Evolutionary conservation across 352 stramenopile species (phyloP).

Genomic region (Phytophthora crassamura): DNA sequence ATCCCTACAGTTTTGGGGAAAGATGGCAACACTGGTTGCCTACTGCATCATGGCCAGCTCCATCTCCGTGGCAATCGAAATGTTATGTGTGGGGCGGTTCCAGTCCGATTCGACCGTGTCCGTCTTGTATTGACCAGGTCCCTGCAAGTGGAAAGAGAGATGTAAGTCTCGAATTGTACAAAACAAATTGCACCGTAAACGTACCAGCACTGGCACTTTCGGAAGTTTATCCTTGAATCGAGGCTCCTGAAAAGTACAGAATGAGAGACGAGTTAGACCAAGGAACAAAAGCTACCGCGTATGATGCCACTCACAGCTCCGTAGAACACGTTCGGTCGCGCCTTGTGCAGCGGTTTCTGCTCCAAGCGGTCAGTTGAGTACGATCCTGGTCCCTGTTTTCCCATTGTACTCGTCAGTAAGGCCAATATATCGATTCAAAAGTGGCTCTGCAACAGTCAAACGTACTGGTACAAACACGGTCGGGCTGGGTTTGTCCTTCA

Average conservation of each 20-base stretch:
- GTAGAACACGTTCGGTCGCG: slow-evolving; percentile 76
- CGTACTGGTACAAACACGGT: slow-evolving; percentile 56
- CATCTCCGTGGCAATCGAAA: slow-evolving; percentile 88
- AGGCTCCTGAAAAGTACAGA: slow-evolving; percentile 49
- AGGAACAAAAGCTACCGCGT: neutral
- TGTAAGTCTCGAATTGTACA: neutral
- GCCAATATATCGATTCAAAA: neutral
- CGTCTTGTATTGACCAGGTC: slow-evolving; percentile 78
- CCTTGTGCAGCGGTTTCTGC: slow-evolving; percentile 69
- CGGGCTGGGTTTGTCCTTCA: slow-evolving; percentile 44
- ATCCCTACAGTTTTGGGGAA: too few species aligned
- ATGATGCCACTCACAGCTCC: slow-evolving; percentile 44
- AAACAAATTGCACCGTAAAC: slow-evolving; percentile 10
- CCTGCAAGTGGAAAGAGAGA: slow-evolving; percentile 36
- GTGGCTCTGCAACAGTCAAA: neutral
- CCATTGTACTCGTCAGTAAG: neutral
- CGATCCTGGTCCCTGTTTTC: slow-evolving; percentile 57
- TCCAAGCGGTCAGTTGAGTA: slow-evolving; percentile 54
- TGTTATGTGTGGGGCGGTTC: slow-evolving; percentile 90
- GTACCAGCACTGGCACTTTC: slow-evolving; percentile 65
- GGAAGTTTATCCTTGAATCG: slow-evolving; percentile 72
- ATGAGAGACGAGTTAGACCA: neutral
- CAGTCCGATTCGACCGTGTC: slow-evolving; percentile 76
- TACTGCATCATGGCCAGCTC: slow-evolving; percentile 72
- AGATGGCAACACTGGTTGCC: slow-evolving; percentile 20